Evolutionary conservation across 176 grass and related monocot genomes (phyloP).

Genomic region (Hsuehochloa calcarea): DNA sequence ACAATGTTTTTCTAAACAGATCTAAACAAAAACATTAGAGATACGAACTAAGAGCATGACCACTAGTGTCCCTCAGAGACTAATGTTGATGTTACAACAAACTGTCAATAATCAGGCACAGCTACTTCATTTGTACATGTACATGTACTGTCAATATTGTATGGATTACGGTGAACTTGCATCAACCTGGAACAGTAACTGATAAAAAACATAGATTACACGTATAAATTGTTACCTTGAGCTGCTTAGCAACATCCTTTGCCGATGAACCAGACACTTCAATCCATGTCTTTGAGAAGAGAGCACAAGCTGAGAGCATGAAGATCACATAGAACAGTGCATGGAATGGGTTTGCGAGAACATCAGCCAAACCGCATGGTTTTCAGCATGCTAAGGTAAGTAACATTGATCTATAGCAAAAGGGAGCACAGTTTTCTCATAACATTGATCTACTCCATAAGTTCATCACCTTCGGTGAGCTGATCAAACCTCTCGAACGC

Average conservation of each 20-base stretch:
- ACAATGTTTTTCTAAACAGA: neutral
- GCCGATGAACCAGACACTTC: conserved; percentile 85
- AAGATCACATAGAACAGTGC: conserved; percentile 58
- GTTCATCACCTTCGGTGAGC: conserved; percentile 53
- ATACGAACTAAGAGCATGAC: neutral
- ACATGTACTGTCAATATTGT: neutral
- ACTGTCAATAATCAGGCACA: neutral
- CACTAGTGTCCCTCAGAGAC: neutral
- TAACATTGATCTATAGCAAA: no score
- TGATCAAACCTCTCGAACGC: conserved; percentile 68
- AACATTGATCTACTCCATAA: neutral
- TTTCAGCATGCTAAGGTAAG: neutral
- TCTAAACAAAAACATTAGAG: neutral
- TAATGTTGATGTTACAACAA: neutral
- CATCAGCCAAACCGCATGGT: conserved; percentile 53
- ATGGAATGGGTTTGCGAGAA: conserved; percentile 58
- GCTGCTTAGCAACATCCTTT: conserved; percentile 68
- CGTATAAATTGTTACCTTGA: conserved; percentile 29
- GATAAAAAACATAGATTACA: neutral
- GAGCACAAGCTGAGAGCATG: conserved; percentile 57
- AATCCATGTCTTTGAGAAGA: conserved; percentile 65
- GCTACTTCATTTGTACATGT: neutral
- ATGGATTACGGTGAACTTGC: neutral
- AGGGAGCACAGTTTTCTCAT: no score
- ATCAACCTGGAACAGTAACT: neutral